phyloP scores from a whole-genome alignment of 805 yeast genomes.

The Wickerhamomyces pijperi region DNA sequence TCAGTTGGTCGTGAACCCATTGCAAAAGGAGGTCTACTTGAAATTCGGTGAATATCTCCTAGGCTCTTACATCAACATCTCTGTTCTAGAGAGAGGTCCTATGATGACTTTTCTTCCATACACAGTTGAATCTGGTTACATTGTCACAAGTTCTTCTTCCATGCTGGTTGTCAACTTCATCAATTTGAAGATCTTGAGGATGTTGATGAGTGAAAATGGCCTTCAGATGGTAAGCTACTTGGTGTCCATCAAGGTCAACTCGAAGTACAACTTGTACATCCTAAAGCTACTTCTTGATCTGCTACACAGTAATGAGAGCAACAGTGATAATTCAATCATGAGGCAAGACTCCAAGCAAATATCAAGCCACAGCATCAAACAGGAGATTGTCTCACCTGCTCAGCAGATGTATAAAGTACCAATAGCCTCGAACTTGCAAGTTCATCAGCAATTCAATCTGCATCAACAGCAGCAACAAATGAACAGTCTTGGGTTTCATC shows the following conservation, averaged over 20 bases:
- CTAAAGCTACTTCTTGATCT: constrained; percentile 8
- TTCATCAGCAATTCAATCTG: no score
- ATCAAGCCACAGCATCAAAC: no score
- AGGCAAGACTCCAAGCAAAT: no score
- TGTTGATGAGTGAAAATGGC: constrained; percentile 12
- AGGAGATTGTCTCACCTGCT: no score
- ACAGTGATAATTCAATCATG: no score
- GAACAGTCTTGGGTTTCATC: no score
- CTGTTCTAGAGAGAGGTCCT: constrained; percentile 14
- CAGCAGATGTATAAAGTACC: no score
- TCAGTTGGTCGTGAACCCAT: constrained; percentile 13
- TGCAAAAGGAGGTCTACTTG: constrained; percentile 13
- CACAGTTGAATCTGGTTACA: constrained; percentile 11
- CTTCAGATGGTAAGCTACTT: constrained; percentile 14
- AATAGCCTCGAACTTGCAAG: no score
- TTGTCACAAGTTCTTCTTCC: constrained; percentile 11
- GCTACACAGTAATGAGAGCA: not conserved
- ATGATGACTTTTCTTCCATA: constrained; percentile 13
- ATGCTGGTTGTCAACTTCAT: constrained; percentile 13
- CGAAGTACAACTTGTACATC: constrained; percentile 13
- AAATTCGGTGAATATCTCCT: constrained; percentile 13
- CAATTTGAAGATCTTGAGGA: constrained; percentile 12
- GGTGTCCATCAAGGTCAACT: constrained; percentile 12
- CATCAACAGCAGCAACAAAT: no score
- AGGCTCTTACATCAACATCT: constrained; percentile 13